Conservation (phyloP, 768 basidiomycete genomes). For the Lactarius psammicola region DNA sequence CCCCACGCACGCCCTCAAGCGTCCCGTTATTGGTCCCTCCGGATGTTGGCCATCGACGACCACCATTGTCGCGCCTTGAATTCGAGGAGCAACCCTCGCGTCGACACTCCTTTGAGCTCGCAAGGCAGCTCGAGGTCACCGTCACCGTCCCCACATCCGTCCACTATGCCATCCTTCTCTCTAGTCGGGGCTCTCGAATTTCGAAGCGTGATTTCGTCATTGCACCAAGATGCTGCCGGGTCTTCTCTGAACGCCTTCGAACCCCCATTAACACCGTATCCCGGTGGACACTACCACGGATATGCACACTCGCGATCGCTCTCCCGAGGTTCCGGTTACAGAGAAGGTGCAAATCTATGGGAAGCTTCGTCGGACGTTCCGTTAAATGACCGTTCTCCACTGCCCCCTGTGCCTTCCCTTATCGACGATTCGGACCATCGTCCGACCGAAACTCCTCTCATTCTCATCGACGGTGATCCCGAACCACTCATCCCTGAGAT, state of each 20-base stretch:
- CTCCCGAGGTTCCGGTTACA: constrained; percentile 36
- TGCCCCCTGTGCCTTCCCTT: constrained; percentile 35
- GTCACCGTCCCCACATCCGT: constrained; percentile 38
- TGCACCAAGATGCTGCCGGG: constrained; percentile 66
- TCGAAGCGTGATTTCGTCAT: constrained; percentile 80
- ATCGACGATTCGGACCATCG: constrained; percentile 5
- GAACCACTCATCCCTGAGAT: constrained; percentile 46
- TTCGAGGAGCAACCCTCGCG: constrained; percentile 43
- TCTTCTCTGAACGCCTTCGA: constrained; percentile 64
- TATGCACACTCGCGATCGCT: constrained; percentile 36
- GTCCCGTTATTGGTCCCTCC: constrained; percentile 26
- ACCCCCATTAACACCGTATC: constrained; percentile 63
- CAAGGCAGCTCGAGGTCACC: constrained; percentile 50
- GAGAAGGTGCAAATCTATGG: constrained; percentile 45
- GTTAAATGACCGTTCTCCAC: constrained; percentile 50
- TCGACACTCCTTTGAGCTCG: constrained; percentile 39
- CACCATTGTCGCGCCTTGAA: constrained; percentile 41
- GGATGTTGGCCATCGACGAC: constrained; percentile 37
- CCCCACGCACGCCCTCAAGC: constrained; percentile 26
- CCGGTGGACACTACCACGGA: constrained; percentile 69
- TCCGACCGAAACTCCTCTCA: constrained; percentile 22
- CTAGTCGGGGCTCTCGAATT: constrained; percentile 96
- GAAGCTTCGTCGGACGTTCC: constrained; percentile 51
- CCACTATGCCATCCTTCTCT: constrained; percentile 79
- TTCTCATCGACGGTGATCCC: constrained; percentile 27